Base-by-base conservation (phyloP, 2,329 filamentous ascomycete species). In the Ambrosiella xylebori region DNA sequence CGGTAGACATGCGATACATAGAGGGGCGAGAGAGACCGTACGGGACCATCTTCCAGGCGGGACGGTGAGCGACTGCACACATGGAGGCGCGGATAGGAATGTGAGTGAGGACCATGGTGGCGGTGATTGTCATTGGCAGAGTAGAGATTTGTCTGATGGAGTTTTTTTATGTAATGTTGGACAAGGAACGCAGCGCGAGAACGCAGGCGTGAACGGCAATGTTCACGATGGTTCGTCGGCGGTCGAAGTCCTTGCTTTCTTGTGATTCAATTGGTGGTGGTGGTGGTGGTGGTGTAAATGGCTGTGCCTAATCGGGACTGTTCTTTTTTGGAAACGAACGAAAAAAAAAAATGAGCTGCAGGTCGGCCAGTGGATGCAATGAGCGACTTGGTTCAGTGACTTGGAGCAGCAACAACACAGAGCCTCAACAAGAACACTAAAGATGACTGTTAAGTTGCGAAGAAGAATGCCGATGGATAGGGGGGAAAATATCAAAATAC, bases 51-150 rank as follows among this genome's bases (percentile, higher is more conserved):
- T 41, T 55, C 57, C 57, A 59, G 11, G 57, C 52, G 11, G 57
- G 57, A 15, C 57, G 57, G 40, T 59, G 52, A 41, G 53, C 53
- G 8, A 59, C 11, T n/a, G 57, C 57, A 15, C 44, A 15, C 8
- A 8, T 47, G 19, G 44, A n/a, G 44, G 44, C 44, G 11, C n/a
- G 9, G 44, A 47, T 17, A 17, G 19, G n/a, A 17, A 13, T 17
- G 19, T 13, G n/a, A 13, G 19, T 47, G 2, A 15, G n/a, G 44
- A n/a, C 8, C 19, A 15, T 41, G 11, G 4, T 11, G 40, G 40
- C n/a, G 40, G 40, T 41, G 44, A 8, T 47, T 12, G 9, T 47
- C 27, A 27, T 27, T 27, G 27, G 27, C 27, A 15, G 44, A 47
- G 44, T 47, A 15, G 44, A 47, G 44, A 47, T 47, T 13, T 13